These are phyloP conservation scores for Cladobotryum protrusum DNA, from an alignment of 2,329 filamentous ascomycete genomes.

Conservation along the genomic window DNA sequence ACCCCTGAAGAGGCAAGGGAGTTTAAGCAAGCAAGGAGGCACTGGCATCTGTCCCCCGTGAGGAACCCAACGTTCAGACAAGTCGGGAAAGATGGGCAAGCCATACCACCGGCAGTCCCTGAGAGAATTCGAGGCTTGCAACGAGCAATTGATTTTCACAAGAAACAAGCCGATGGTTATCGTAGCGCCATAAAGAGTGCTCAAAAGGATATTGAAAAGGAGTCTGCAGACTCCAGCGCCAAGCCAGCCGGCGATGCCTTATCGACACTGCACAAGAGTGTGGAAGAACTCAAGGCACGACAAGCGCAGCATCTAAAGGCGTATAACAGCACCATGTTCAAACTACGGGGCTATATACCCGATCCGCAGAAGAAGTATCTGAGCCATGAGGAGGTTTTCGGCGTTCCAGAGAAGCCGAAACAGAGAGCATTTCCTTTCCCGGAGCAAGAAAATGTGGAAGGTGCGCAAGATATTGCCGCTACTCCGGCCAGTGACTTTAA, in stretches of 20 bases:
- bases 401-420: conserved; percentile 16
- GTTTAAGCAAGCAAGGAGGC: conserved; percentile 29
- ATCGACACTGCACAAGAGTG: conserved; percentile 6
- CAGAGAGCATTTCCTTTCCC: not conserved
- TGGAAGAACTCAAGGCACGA: conserved; percentile 20
- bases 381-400: conserved; percentile 24
- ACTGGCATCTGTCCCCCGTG: conserved; percentile 25
- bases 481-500: not conserved
- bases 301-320: conserved; percentile 20
- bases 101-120: conserved; percentile 16
- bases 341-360: conserved; percentile 21
- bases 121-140: conserved; percentile 20
- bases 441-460: not conserved
- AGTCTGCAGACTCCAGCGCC: not conserved
- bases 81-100: conserved; percentile 13
- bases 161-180: conserved; percentile 25
- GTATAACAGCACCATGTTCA: conserved; percentile 22
- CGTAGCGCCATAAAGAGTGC: conserved; percentile 16
- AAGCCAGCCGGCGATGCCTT: not conserved
- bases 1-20: conserved; percentile 27
- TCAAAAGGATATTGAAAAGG: conserved; percentile 15
- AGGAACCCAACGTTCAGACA: conserved; percentile 20
- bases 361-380: conserved; percentile 24
- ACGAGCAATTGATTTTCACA: conserved; percentile 23
- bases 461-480: not conserved